phyloP scores from a whole-genome alignment of 2,329 filamentous ascomycete genomes.

The Reticulascus tulasneorum region DNA sequence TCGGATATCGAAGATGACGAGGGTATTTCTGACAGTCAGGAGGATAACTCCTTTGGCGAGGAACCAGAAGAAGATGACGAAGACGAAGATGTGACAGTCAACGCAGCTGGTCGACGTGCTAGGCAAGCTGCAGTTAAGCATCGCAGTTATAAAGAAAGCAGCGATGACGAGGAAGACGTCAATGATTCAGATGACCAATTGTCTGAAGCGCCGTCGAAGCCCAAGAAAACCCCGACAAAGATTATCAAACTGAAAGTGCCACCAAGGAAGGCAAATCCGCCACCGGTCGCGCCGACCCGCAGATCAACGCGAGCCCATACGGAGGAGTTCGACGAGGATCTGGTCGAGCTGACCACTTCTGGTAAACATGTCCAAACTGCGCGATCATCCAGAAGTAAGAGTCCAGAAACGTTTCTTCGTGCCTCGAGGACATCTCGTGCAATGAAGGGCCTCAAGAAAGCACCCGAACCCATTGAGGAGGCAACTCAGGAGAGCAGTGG shows the following conservation, averaged over 20 bases:
- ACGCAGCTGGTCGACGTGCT: slow-evolving; percentile 44
- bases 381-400: slow-evolving; percentile 49
- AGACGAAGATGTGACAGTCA: slow-evolving; percentile 37
- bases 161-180: slow-evolving; percentile 33
- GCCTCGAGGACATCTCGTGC: slow-evolving; percentile 43
- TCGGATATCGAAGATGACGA: slow-evolving; percentile 62
- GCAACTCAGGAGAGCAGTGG: slow-evolving; percentile 49
- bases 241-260: slow-evolving; percentile 44
- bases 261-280: slow-evolving; percentile 20
- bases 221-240: slow-evolving; percentile 26
- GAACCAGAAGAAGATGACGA: slow-evolving; percentile 33
- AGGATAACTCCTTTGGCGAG: slow-evolving; percentile 45
- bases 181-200: slow-evolving; percentile 21
- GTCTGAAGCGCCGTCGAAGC: slow-evolving; percentile 15
- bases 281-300: slow-evolving; percentile 28
- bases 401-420: slow-evolving; percentile 47
- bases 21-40: slow-evolving; percentile 49
- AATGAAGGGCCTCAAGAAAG: slow-evolving; percentile 46
- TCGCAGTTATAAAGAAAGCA: slow-evolving; percentile 45
- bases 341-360: slow-evolving; percentile 57
- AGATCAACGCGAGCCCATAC: slow-evolving; percentile 50
- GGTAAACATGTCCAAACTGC: slow-evolving; percentile 51
- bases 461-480: slow-evolving; percentile 46
- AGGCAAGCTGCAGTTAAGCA: slow-evolving; percentile 42
- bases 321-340: slow-evolving; percentile 50